Conservation (phyloP, 768 basidiomycete species). For the Hericium alpestre region DNA sequence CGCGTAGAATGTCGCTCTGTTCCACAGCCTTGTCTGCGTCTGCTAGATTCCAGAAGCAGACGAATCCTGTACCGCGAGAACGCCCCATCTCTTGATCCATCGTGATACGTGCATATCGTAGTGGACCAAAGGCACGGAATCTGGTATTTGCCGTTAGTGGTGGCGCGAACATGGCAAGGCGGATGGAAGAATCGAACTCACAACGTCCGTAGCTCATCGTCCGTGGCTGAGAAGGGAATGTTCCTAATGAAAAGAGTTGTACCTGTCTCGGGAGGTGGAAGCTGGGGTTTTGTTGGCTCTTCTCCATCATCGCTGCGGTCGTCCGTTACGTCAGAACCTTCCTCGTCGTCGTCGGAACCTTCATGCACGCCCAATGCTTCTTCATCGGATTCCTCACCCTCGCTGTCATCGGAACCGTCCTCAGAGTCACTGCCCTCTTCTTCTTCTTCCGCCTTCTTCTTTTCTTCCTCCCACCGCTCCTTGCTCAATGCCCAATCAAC, state of each 20-base stretch:
- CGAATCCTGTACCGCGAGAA: slow-evolving; percentile 92
- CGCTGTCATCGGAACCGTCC: slow-evolving; percentile 20
- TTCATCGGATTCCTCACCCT: slow-evolving; percentile 16
- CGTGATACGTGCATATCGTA: slow-evolving; percentile 88
- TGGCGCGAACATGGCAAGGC: not conserved
- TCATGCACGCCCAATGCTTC: slow-evolving; percentile 32
- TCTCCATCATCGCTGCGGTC: slow-evolving; percentile 22
- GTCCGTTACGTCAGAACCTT: slow-evolving; percentile 24
- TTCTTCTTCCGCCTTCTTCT: slow-evolving; percentile 38
- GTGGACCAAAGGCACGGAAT: slow-evolving; percentile 83
- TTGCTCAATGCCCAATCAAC: slow-evolving; percentile 97
- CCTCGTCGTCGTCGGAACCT: slow-evolving; percentile 35
- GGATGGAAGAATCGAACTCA: slow-evolving; percentile 27
- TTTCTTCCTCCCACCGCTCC: slow-evolving; percentile 80
- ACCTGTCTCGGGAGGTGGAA: slow-evolving; percentile 79
- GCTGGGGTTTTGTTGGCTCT: slow-evolving; percentile 46
- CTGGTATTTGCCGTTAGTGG: slow-evolving; percentile 28
- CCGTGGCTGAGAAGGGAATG: slow-evolving; percentile 82
- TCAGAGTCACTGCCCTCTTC: slow-evolving; percentile 23
- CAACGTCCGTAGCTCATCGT: slow-evolving; percentile 84
- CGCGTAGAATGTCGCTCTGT: slow-evolving; percentile 63
- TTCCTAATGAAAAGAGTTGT: slow-evolving; percentile 93
- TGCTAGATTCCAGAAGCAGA: slow-evolving; percentile 90
- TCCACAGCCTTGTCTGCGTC: slow-evolving; percentile 80
- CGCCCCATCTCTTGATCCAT: slow-evolving; percentile 75